phyloP scores from a whole-genome alignment of 108 stramenopile genomes.

The Nitzschia inconspicua region DNA sequence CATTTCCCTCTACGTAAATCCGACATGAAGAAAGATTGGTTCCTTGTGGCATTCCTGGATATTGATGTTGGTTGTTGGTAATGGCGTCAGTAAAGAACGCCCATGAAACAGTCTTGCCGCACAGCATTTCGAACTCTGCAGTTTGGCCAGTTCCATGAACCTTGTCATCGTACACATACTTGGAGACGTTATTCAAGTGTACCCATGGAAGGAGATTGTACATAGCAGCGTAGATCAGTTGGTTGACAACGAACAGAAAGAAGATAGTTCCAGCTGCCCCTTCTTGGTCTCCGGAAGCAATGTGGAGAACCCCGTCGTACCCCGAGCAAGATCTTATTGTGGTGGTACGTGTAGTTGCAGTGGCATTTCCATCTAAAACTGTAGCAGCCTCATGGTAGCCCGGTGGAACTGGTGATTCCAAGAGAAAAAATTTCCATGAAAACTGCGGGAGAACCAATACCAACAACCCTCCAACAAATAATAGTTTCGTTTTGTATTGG shows the following conservation, averaged over 20 bases:
- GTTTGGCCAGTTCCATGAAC: slow-evolving; percentile 13
- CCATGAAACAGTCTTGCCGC: not conserved
- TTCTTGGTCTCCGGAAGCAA: slow-evolving; percentile 20
- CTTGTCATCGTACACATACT: slow-evolving; percentile 23
- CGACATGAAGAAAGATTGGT: not conserved
- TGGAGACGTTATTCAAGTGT: slow-evolving; percentile 21
- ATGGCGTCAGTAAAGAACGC: not conserved
- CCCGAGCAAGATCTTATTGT: no score
- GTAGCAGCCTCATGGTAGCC: no score
- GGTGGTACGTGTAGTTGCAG: no score
- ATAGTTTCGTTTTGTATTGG: no score
- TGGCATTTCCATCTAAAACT: no score
- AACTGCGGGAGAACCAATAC: no score
- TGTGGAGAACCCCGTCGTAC: slow-evolving; percentile 30
- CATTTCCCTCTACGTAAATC: slow-evolving; percentile 15
- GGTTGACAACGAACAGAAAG: slow-evolving; percentile 24
- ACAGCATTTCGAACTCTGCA: not conserved
- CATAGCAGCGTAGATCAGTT: slow-evolving; percentile 35
- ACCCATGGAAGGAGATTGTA: slow-evolving; percentile 42
- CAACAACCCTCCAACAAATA: no score
- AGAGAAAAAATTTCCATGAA: no score
- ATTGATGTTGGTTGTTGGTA: slow-evolving; percentile 5
- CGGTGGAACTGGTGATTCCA: no score
- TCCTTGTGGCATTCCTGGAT: slow-evolving; percentile 9
- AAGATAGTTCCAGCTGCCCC: slow-evolving; percentile 39